Conservation (phyloP, 306 rosid species). For the Quercus mongolica region DNA sequence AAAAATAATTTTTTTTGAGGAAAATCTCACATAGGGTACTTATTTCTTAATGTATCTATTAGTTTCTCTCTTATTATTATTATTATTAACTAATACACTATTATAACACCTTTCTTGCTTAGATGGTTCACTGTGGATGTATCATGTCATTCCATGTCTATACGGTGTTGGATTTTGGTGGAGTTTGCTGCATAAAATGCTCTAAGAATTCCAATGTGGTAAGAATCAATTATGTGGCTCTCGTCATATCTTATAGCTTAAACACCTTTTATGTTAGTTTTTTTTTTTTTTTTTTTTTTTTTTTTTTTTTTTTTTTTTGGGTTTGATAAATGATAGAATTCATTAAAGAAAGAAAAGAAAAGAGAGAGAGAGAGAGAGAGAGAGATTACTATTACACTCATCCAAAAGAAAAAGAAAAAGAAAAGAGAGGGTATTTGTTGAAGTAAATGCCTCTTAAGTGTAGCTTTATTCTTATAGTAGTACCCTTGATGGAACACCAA, state of each 20-base stretch:
- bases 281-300: no score
- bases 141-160: slow-evolving; percentile 7
- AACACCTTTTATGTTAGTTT: no score
- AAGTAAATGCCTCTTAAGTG: no score
- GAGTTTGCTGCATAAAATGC: slow-evolving; percentile 25
- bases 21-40: neutral
- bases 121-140: slow-evolving; percentile 37
- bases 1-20: neutral
- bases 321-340: no score
- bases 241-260: neutral
- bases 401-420: no score
- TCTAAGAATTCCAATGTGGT: neutral
- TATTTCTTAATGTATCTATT: neutral
- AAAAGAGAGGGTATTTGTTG: no score
- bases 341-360: no score
- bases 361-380: no score
- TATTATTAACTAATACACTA: neutral
- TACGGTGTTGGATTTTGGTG: slow-evolving; percentile 8
- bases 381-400: no score
- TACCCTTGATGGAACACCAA: no score
- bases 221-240: neutral
- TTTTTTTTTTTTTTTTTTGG: no score
- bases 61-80: neutral
- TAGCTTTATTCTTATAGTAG: no score
- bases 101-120: neutral